Percentiles rank a stretch among this genome's conserved stretches.
These are phyloP conservation scores for Candida odintsovae DNA, from an alignment of 805 yeast genomes.

Conservation along the genomic window DNA sequence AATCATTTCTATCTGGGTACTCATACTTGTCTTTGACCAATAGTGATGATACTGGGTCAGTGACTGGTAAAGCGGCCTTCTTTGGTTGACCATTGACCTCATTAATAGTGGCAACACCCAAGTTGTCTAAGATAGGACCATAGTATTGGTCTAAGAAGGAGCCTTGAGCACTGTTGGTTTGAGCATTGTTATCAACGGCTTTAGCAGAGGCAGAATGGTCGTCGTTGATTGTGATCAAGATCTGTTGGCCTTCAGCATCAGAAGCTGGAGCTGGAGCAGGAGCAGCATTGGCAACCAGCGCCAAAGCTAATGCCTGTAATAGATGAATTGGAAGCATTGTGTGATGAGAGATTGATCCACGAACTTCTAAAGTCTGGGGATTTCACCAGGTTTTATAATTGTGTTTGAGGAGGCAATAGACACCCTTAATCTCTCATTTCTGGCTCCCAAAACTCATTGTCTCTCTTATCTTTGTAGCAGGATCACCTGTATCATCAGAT, in stretches of 20 bases:
- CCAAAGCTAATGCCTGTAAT: conserved; percentile 11
- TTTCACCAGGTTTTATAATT: not conserved
- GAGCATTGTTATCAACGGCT: not conserved
- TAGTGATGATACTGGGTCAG: conserved; percentile 26
- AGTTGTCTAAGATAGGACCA: conserved; percentile 29
- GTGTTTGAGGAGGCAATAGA: not conserved
- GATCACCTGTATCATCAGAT: not conserved
- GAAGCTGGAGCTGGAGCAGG: conserved; percentile 21
- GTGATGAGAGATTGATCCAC: not conserved
- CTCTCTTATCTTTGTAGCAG: too few relatives aligned
- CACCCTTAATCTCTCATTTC: too few relatives aligned
- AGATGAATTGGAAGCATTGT: conserved; percentile 17
- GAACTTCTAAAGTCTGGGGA: not conserved
- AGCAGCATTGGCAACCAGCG: conserved; percentile 6
- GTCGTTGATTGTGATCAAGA: conserved; percentile 20
- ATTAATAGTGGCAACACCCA: conserved; percentile 18
- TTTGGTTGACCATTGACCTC: conserved; percentile 22
- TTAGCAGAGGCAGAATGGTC: conserved; percentile 4
- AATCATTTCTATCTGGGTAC: conserved; percentile 32
- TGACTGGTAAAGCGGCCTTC: conserved; percentile 24
- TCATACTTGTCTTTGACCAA: conserved; percentile 28
- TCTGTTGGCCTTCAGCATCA: conserved; percentile 19
- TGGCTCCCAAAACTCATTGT: too few relatives aligned
- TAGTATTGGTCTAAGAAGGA: conserved; percentile 31
- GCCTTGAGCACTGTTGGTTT: conserved; percentile 12